Evolutionary conservation across 1,284 basidiomycete genomes (phyloP), one percentile per base, ranked within the genome.

Genomic region (Pterulicium gracile): DNA sequence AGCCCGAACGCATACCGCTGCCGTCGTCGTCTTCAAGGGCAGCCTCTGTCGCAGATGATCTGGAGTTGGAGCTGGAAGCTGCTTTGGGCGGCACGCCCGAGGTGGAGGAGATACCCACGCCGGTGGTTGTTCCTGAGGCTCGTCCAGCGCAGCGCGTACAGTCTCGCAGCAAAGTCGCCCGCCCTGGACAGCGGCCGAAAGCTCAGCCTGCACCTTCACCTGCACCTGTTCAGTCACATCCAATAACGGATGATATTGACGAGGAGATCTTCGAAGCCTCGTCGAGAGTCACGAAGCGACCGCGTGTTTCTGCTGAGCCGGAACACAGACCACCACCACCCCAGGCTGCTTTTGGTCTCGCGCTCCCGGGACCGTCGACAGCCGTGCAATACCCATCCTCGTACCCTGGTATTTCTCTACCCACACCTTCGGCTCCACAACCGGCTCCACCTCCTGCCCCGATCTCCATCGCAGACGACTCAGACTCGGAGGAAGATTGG

Each of bases 401-500:
- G 50, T 57, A 49, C 49, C 47, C 44, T 43, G 13, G 54, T 53
- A 39, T 15, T 41, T 7, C 10, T 10, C 39, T 41, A n/a, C 39
- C 42, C 51, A 14, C 44, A 51, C 47, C 46, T 50, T 46, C 52
- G 14, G 48, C 46, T 14, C 43, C 50, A 7, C 49, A 49, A 51
- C 57, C 49, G 36, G 27, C 32, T 22, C 43, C 45, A 21, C 47
- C 48, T 41, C 50, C 49, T 43, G 53, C 54, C 14, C 51, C 49
- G 17, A 58, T 51, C 21, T 50, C 57, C 13, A 54, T 56, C 1
- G 58, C 59, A 12, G 65, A 65, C 2, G 76, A 77, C 46, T 75
- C 72, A 4, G 73, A 73, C 24, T 69, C 68, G 10, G 78, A 80
- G 41, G 72, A 73, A 5, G 68, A 69, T 27, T 79, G 75, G 69